Evolutionary conservation across 1,139 yeast species (phyloP), one percentile per base, ranked within the genome.

Genomic region (Yamadazyma triangularis): DNA sequence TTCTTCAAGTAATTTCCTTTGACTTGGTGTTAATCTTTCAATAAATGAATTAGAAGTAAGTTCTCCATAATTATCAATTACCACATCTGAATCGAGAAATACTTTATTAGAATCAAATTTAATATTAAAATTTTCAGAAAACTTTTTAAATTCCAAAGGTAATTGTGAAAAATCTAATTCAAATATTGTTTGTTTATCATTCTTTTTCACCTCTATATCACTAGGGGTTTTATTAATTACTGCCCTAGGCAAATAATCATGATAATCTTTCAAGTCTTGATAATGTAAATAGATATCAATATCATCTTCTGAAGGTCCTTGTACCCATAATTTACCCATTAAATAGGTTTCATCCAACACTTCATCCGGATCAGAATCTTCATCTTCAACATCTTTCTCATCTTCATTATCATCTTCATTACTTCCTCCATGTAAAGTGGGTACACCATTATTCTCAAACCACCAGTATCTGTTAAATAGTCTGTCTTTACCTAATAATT

Each of bases 311-410:
- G 78, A 64, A 1, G 98, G 97, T 0, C 99, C 99, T 56, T 89
- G 97, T 3, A 91, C 73, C 95, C 96, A 89, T 23, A 91, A 54
- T 35, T 87, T 67, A 6, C 97, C 97, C 83, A 88, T 84, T 28
- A 83, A 64, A 50, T 80, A 85, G 0, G 85, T 80, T 36, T 79
- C 85, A 24, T 68, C 72, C 16, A 58, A 44, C 6, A 63, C 57
- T 14, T 64, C 73, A 16, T 63, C 70, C 8, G 51, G 60, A 10
- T 62, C 65, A 7, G 56, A 60, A 8, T 63, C 68, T 12, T 51
- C 59, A 9, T 60, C 64, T 2, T 53, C 61, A 2, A 62, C 70
- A 3, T 62, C 63, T 4, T 56, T 70, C 5, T 56, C 62, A 3
- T 53, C 59, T 6, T 52, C 53, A 12, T 53, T 50, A 4, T 53